Percentiles rank a stretch among this genome's conserved stretches.
These are phyloP conservation scores for Triticum turgidum DNA, from an alignment of 176 grass and related monocot genomes.

Conservation along the genomic window DNA sequence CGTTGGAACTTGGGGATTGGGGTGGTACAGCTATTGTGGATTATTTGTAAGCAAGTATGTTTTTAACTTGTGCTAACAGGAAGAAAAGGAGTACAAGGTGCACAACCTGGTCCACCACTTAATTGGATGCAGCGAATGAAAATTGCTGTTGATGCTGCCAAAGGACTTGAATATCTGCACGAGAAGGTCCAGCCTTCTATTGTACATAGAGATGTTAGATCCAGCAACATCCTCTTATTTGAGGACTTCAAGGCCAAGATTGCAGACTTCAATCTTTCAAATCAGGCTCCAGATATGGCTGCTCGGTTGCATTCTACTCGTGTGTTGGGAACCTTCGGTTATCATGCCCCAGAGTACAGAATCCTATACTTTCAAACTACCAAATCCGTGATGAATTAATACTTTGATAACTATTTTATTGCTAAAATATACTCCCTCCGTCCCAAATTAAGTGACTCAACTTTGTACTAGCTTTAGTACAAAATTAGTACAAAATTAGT, in stretches of 20 bases:
- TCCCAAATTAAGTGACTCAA: too few species aligned
- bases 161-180: slow-evolving; percentile 89
- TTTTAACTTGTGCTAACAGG: slow-evolving; percentile 40
- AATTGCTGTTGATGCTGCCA: slow-evolving; percentile 81
- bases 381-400: slow-evolving; percentile 9
- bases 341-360: slow-evolving; percentile 92
- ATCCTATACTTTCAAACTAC: background rate
- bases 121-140: slow-evolving; percentile 87
- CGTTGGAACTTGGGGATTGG: background rate
- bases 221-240: slow-evolving; percentile 89
- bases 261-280: slow-evolving; percentile 91
- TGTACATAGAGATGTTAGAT: slow-evolving; percentile 88
- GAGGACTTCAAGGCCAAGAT: slow-evolving; percentile 91
- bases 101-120: slow-evolving; percentile 81
- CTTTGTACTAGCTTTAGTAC: too few species aligned
- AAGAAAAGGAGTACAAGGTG: slow-evolving; percentile 84
- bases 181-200: slow-evolving; percentile 80
- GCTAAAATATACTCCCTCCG: background rate
- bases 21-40: background rate
- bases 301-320: slow-evolving; percentile 88
- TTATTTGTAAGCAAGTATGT: background rate
- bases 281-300: slow-evolving; percentile 93
- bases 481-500: too few species aligned
- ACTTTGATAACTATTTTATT: background rate
- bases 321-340: slow-evolving; percentile 91